A percentile compares a stretch with the other conserved stretches of the same genome.
These are phyloP conservation scores for Fusarium drepaniforme DNA, from an alignment of 2,329 filamentous ascomycete genomes.

Conservation along the genomic window DNA sequence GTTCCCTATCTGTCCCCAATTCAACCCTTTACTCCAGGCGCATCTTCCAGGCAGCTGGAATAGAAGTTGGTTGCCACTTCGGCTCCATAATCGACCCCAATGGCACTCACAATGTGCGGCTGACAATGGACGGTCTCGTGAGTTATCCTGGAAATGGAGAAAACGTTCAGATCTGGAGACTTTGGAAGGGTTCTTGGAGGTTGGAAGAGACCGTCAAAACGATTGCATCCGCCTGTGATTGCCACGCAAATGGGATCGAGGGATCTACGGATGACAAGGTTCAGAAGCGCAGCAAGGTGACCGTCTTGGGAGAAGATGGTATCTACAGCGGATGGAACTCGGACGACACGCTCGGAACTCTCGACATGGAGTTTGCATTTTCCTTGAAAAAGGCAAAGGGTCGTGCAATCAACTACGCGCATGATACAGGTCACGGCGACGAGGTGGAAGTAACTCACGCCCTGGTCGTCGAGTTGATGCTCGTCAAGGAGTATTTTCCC, in stretches of 20 bases:
- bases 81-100: constrained; percentile 85
- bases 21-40: constrained; percentile 77
- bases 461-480: constrained; percentile 90
- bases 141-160: constrained; percentile 74
- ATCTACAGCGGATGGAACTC: constrained; percentile 91
- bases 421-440: constrained; percentile 79
- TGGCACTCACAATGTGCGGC: constrained; percentile 68
- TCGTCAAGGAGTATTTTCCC: constrained; percentile 87
- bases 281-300: constrained; percentile 67
- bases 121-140: constrained; percentile 70
- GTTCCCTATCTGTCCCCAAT: constrained; percentile 78
- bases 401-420: constrained; percentile 71
- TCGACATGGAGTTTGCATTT: constrained; percentile 76
- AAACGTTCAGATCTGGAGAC: constrained; percentile 79
- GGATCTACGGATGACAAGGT: not conserved
- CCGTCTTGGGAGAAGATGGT: constrained; percentile 81
- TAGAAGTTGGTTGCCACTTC: constrained; percentile 84
- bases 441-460: constrained; percentile 85
- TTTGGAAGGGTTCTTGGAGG: constrained; percentile 91
- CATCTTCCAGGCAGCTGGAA: constrained; percentile 90
- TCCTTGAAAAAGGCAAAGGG: constrained; percentile 39
- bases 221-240: constrained; percentile 80
- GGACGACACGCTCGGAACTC: constrained; percentile 58
- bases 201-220: constrained; percentile 87
- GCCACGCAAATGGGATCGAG: constrained; percentile 64